These are phyloP conservation scores for Epichloe uncinata DNA, from an alignment of 2,329 filamentous ascomycete genomes.

Conservation along the genomic window DNA sequence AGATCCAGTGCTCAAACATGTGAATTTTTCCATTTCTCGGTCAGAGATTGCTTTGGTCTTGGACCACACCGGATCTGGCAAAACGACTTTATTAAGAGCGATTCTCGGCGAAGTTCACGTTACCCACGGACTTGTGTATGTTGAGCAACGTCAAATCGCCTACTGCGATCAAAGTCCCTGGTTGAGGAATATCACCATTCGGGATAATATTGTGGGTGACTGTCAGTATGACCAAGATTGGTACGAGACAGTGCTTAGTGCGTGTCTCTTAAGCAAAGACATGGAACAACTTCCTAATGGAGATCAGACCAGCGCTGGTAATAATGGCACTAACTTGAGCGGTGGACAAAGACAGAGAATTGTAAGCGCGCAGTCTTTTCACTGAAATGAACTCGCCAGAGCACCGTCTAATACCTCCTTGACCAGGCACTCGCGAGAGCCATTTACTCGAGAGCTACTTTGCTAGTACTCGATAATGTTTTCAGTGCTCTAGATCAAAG, in stretches of 20 bases:
- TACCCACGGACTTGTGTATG: conserved; percentile 6
- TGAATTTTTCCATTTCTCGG: conserved; percentile 1
- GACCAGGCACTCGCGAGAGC: conserved; percentile 25
- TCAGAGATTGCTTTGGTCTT: conserved; percentile 4
- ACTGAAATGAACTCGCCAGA: neutral
- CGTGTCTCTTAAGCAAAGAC: conserved; percentile 13
- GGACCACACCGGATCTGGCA: conserved; percentile 15
- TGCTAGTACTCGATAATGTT: neutral
- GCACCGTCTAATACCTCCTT: neutral
- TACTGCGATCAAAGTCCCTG: conserved; percentile 6
- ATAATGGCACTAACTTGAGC: conserved; percentile 21
- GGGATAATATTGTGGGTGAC: conserved; percentile 13
- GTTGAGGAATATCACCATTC: conserved; percentile 12
- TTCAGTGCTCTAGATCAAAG: conserved; percentile 1
- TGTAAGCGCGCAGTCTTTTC: conserved; percentile 7
- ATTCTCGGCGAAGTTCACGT: conserved; percentile 6
- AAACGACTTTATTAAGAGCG: conserved; percentile 5
- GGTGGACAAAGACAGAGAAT: conserved; percentile 24
- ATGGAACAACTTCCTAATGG: conserved; percentile 15
- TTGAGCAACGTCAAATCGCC: neutral
- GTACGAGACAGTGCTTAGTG: conserved; percentile 7
- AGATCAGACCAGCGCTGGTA: conserved; percentile 20
- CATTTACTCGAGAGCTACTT: conserved; percentile 20
- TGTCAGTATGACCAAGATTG: conserved; percentile 8
- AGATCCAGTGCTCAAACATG: conserved; percentile 15